A percentile compares a stretch with the other conserved stretches of the same genome.
Conservation (phyloP, 2,329 filamentous ascomycete species). For the Grosmannia huntii region DNA sequence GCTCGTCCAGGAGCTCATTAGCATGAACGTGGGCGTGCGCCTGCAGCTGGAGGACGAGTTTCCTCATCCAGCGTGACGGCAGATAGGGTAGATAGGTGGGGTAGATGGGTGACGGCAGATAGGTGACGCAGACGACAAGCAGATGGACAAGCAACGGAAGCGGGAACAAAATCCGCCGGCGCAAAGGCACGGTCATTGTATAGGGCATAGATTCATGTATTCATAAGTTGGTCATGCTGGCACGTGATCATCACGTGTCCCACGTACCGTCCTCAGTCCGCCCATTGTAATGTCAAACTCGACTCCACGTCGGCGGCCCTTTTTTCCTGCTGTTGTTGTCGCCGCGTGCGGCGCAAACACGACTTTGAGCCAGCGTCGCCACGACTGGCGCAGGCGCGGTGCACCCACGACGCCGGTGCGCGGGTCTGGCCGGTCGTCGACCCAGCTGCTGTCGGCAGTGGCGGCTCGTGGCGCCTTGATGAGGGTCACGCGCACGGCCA, state of each 20-base stretch:
- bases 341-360: constrained; percentile 74
- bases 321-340: constrained; percentile 26
- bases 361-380: constrained; percentile 71
- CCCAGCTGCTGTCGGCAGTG: constrained; percentile 2
- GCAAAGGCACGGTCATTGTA: too few species aligned
- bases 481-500: constrained; percentile 69
- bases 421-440: constrained; percentile 3
- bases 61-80: constrained; percentile 38
- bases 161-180: too few species aligned
- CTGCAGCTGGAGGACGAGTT: constrained; percentile 92
- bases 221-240: background rate
- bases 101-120: background rate
- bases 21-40: constrained; percentile 95
- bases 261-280: constrained; percentile 31
- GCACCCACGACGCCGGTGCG: constrained; percentile 5
- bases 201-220: too few species aligned
- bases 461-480: constrained; percentile 47
- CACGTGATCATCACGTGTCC: background rate
- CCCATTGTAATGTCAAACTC: constrained; percentile 66
- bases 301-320: constrained; percentile 18
- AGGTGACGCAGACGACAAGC: background rate
- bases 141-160: too few species aligned
- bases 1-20: constrained; percentile 87
- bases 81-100: too few species aligned
- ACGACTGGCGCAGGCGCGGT: constrained; percentile 21